phyloP scores from a whole-genome alignment of 2,329 filamentous ascomycete species.

The Penicillium sp. region DNA sequence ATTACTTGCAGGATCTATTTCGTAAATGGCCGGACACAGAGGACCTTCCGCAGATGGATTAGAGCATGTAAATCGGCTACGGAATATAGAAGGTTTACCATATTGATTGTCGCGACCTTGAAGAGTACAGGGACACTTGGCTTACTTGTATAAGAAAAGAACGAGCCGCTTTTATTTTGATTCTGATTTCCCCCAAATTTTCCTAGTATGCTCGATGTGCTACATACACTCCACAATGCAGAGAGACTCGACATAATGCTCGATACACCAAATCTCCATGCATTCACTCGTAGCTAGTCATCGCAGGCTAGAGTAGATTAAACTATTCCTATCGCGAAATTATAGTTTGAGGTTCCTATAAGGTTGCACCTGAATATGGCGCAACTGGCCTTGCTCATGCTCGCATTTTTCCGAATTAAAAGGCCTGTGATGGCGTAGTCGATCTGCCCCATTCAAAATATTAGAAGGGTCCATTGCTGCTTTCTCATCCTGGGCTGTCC shows the following conservation, averaged over 20 bases:
- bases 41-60: conserved; percentile 1
- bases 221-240: too few relatives aligned
- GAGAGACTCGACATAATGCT: too few relatives aligned
- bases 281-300: not conserved
- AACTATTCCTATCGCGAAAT: not conserved
- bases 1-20: conserved; percentile 62
- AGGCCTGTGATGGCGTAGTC: not conserved
- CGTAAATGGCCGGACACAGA: conserved; percentile 57
- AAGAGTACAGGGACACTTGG: not conserved
- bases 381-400: not conserved
- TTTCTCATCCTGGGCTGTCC: conserved; percentile 27
- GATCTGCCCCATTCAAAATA: conserved; percentile 16
- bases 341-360: not conserved
- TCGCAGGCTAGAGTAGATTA: not conserved
- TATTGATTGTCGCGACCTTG: not conserved
- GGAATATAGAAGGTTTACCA: not conserved
- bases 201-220: too few relatives aligned
- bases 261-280: too few relatives aligned
- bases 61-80: not conserved
- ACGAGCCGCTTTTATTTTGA: too few relatives aligned
- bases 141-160: too few relatives aligned
- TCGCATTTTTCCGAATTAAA: not conserved
- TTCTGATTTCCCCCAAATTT: too few relatives aligned
- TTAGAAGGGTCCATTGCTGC: conserved; percentile 30
- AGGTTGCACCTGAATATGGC: not conserved